Conservation (phyloP, 2,329 filamentous ascomycete species). For the Exophiala mesophila region DNA sequence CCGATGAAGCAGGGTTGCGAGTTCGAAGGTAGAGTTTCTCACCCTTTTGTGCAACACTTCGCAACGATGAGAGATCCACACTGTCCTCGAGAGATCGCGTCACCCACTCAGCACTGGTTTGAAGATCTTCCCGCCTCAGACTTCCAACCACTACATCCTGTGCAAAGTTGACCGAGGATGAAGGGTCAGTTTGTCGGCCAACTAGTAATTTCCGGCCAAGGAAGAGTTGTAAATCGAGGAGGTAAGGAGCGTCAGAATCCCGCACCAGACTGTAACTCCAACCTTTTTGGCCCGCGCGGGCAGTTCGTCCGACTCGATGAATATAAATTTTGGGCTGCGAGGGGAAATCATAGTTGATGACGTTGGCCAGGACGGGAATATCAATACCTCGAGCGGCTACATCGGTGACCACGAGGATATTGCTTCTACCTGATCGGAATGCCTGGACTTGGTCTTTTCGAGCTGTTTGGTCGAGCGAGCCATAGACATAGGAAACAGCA, state of each 20-base stretch:
- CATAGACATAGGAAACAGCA: conserved; percentile 89
- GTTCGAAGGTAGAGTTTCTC: conserved; percentile 91
- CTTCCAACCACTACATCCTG: conserved; percentile 79
- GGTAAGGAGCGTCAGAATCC: conserved; percentile 82
- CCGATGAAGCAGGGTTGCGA: conserved; percentile 79
- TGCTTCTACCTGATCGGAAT: conserved; percentile 76
- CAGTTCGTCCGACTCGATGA: conserved; percentile 91
- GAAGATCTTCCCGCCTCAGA: conserved; percentile 67
- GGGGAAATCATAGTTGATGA: conserved; percentile 98
- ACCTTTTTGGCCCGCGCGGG: conserved; percentile 83
- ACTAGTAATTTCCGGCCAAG: conserved; percentile 77
- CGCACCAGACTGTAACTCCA: conserved; percentile 94
- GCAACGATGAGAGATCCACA: conserved; percentile 66
- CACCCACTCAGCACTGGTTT: conserved; percentile 74
- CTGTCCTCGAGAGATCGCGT: conserved; percentile 72
- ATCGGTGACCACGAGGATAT: conserved; percentile 93
- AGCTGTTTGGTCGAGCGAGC: conserved; percentile 88
- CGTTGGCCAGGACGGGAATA: conserved; percentile 91
- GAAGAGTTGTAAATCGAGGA: conserved; percentile 91
- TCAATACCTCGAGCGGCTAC: conserved; percentile 96
- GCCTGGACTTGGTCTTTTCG: conserved; percentile 87
- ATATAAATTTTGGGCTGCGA: conserved; percentile 96
- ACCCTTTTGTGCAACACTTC: conserved; percentile 73
- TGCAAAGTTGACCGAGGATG: conserved; percentile 64
- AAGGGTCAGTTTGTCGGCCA: conserved; percentile 58